Evolutionary conservation across 768 basidiomycete species (phyloP).

Genomic region (Candolleomyces aberdarensis): DNA sequence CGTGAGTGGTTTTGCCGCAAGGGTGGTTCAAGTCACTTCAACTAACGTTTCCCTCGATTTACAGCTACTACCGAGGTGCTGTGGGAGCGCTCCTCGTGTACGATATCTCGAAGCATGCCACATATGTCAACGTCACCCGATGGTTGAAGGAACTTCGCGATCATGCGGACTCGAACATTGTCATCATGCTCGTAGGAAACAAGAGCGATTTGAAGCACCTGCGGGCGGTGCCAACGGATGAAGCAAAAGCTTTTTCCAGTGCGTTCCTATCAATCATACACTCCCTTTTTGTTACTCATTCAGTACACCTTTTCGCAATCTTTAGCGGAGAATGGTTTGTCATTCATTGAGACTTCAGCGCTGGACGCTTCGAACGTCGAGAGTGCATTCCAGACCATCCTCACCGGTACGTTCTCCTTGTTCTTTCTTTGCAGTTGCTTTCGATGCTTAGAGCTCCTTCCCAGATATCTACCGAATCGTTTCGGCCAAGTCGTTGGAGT

Average conservation of each 20-base stretch:
- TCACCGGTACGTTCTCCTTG: constrained; percentile 60
- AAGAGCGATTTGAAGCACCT: constrained; percentile 99
- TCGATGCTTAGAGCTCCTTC: constrained; percentile 6
- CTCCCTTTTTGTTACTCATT: not conserved
- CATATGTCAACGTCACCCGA: constrained; percentile 90
- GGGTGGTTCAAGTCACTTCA: not conserved
- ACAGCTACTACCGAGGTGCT: constrained; percentile 95
- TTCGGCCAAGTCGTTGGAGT: constrained; percentile 92
- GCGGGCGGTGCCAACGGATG: constrained; percentile 94
- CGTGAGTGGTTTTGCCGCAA: constrained; percentile 46
- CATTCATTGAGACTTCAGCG: constrained; percentile 98
- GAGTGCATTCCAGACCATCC: constrained; percentile 93
- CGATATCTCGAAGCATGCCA: constrained; percentile 91
- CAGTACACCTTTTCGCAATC: constrained; percentile 4
- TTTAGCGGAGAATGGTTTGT: constrained; percentile 84
- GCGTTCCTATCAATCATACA: constrained; percentile 24
- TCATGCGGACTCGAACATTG: constrained; percentile 90
- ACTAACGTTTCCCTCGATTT: constrained; percentile 1
- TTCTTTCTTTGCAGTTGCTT: not conserved
- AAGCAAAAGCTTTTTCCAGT: constrained; percentile 91
- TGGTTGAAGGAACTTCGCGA: constrained; percentile 98
- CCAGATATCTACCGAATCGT: constrained; percentile 97
- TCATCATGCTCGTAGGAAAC: constrained; percentile 96
- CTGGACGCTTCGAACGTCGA: constrained; percentile 99
- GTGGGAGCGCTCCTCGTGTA: constrained; percentile 91